Base-by-base conservation (phyloP, 805 yeast species). In the Candida boleticola region DNA sequence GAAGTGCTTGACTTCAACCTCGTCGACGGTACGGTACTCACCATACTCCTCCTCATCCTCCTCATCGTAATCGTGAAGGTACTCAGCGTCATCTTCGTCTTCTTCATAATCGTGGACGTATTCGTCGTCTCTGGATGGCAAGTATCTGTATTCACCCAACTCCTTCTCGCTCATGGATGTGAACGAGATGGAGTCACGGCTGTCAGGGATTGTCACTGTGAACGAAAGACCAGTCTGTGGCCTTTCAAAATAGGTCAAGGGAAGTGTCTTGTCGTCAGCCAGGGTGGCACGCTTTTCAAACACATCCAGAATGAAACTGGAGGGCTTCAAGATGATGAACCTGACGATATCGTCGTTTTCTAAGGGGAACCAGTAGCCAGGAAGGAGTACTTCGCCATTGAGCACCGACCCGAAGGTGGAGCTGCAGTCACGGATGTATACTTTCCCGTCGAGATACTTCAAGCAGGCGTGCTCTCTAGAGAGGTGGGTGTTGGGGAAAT, bases 361-460 rank as follows among this genome's bases (percentile, higher is more conserved):
- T 20, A 66, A 42, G 10, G 37, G 36, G 37, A 47, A 41, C 51
- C 48, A 45, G 17, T 32, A 39, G 22, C 44, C 47, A 1, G 66
- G 61, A 13, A 51, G 37, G 14, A 69, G 49, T 20, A 55, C 53
- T 5, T 53, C 37, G 22, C 55, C 52, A 42, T 66, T 61, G 41
- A 63, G 37, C 6, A 64, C 45, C 14, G 74, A 68, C 1, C 75
- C 75, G 50, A 68, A 69, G 16, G 68, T 66, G 4, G 73, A 67
- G 21, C 47, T 46, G 21, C 46, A 41, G 43, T 71, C 76, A 44
- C 50, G 53, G 32, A 66, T 39, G 29, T 40, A 51, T 26, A 68
- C 51, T 11, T 21, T 30, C 13, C 53, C 55, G 22, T 58, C 47
- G 3, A 34, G 43, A 31, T 41, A 34, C 40, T 43, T 45, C 26